Evolutionary conservation across 805 yeast genomes (phyloP), one percentile per base, ranked within the genome.

Genomic region (Ogataea thermomethanolica): DNA sequence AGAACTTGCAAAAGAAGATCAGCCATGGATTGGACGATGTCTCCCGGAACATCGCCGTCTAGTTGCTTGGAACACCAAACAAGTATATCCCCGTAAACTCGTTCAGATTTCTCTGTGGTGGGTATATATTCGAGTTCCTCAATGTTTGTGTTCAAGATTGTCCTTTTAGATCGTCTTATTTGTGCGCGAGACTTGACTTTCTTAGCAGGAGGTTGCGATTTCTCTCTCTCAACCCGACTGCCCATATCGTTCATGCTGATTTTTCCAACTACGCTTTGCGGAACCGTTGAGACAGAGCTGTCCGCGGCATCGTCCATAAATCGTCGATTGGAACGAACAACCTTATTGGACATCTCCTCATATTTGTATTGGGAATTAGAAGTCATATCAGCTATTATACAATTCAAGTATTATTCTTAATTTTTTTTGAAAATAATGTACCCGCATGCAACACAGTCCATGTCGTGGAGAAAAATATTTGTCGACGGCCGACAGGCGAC

Each of bases 281-380:
- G 96, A 33, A 73, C 78, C 2, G 83, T 78, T 17, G 73, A 79
- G 4, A 75, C 76, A 37, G 70, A 67, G 69, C 34, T 61, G 67
- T 31, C 68, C 56, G 32, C 12, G 4, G 59, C 64, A 45, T 56
- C 61, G 35, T 73, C 71, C 36, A 76, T 57, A 27, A 78, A 64
- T 36, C 80, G 60, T 45, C 71, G 67, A 56, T 82, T 87, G 45
- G 73, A 75, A 46, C 71, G 65, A 22, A 81, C 69, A 45, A 86
- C 91, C 66, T 81, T 81, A 51, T 81, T 84, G 36, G 95, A 74
- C 89, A 86, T 82, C 55, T 77, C 85, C 57, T 79, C 83, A 51
- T 79, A 77, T 49, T 78, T 71, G 60, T 79, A 81, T 47, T 53
- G 58, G 25, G 42, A 38, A 28, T 38, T 38, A 13, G 42, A 38